A percentile compares a stretch with the other conserved stretches of the same genome.
These are phyloP conservation scores for Oryza rufipogon DNA, from an alignment of 176 grass and related monocot species.

Conservation along the genomic window DNA sequence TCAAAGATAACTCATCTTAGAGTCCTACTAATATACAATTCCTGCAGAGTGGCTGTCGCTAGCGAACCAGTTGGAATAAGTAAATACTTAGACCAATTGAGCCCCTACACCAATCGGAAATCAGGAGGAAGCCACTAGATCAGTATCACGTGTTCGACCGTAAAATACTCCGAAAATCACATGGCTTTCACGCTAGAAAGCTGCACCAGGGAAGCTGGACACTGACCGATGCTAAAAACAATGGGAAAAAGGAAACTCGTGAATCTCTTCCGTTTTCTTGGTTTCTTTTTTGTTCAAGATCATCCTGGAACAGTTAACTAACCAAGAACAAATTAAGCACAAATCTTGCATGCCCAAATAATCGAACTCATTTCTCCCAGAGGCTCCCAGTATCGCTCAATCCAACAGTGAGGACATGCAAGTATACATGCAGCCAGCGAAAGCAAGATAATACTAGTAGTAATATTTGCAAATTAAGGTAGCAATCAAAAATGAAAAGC, in stretches of 20 bases:
- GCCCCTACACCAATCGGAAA: not conserved
- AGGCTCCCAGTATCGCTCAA: not conserved
- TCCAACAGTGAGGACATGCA: too few relatives aligned
- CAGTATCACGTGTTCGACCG: not conserved
- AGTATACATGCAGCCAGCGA: not conserved
- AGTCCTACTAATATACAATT: not conserved
- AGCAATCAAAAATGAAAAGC: too few relatives aligned
- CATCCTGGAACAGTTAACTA: not conserved
- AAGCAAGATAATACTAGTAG: too few relatives aligned
- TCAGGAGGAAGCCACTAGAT: not conserved
- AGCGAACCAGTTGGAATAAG: constrained; percentile 5
- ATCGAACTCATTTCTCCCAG: not conserved
- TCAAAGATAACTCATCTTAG: not conserved
- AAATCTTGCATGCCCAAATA: not conserved
- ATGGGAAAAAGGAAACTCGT: not conserved
- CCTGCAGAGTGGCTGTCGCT: not conserved
- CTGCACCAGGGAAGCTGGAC: not conserved
- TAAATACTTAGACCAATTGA: not conserved
- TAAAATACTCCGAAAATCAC: not conserved
- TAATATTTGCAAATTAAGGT: too few relatives aligned
- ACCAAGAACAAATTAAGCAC: not conserved
- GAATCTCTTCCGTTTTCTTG: not conserved
- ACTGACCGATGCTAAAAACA: not conserved
- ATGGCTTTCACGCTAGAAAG: not conserved
- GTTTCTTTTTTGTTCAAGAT: not conserved